phyloP scores from a whole-genome alignment of 1,284 basidiomycete species.

The Anthracocystis walkeri region DNA sequence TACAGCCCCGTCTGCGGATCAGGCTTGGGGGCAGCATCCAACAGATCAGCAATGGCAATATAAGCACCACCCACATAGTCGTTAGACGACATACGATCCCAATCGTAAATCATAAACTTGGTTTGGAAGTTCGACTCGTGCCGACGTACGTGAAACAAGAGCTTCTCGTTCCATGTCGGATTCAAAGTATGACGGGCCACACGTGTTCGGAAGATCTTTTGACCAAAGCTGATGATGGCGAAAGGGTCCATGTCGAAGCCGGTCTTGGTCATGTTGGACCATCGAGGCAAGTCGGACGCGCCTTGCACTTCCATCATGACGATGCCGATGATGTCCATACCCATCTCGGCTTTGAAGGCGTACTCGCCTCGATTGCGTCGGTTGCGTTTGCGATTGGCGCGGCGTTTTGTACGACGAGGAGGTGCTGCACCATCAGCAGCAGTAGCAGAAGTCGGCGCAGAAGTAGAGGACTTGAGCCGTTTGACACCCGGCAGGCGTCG shows the following conservation, averaged over 20 bases:
- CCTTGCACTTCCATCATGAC: constrained; percentile 83
- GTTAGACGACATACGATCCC: constrained; percentile 66
- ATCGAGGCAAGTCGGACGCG: constrained; percentile 84
- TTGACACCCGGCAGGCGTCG: constrained; percentile 37
- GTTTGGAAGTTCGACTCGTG: constrained; percentile 77
- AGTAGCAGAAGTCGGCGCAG: constrained; percentile 9
- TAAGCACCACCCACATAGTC: constrained; percentile 63
- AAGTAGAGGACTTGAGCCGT: constrained; percentile 19
- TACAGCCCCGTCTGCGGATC: constrained; percentile 60
- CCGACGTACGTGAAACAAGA: constrained; percentile 91
- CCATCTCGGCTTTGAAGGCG: constrained; percentile 74
- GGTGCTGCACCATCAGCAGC: neutral
- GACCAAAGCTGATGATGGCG: constrained; percentile 93
- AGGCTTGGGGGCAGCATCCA: constrained; percentile 56
- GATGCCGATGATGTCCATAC: constrained; percentile 87
- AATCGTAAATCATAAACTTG: constrained; percentile 66
- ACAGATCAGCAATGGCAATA: constrained; percentile 51
- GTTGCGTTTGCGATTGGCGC: constrained; percentile 2
- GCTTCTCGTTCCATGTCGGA: constrained; percentile 93
- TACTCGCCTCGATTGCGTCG: constrained; percentile 71
- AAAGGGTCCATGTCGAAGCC: constrained; percentile 98
- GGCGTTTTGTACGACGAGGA: constrained; percentile 13
- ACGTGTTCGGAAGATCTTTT: constrained; percentile 94
- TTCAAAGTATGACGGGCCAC: constrained; percentile 75
- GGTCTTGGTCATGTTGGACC: constrained; percentile 77